Evolutionary conservation across 495 filamentous ascomycete genomes (phyloP).

Genomic region (Pyrenula aspistea): DNA sequence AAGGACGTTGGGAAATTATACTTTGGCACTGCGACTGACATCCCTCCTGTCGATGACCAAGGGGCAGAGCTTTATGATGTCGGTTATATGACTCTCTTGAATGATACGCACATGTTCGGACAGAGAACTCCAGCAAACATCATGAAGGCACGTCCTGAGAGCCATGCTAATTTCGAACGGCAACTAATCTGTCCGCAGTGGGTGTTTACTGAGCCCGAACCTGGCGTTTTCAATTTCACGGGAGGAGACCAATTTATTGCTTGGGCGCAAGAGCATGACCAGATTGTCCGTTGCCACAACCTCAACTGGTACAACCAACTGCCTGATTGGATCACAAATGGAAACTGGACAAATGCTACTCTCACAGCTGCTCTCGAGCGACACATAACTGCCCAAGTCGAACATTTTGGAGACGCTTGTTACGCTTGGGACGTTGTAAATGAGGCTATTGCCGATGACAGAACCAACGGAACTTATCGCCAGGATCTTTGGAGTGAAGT

Average conservation of each 20-base stretch:
- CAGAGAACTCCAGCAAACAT: conserved; percentile 41
- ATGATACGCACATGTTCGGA: conserved; percentile 30
- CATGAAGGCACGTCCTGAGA: conserved; percentile 22
- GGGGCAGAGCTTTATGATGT: conserved; percentile 9
- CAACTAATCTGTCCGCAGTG: conserved; percentile 10
- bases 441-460: conserved; percentile 36
- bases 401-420: conserved; percentile 29
- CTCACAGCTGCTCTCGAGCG: conserved; percentile 30
- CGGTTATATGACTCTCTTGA: conserved; percentile 12
- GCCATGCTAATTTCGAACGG: neutral
- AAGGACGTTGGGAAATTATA: conserved; percentile 6
- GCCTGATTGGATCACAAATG: conserved; percentile 31
- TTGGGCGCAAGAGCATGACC: conserved; percentile 27
- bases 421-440: conserved; percentile 42
- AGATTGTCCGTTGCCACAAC: conserved; percentile 43
- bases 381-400: conserved; percentile 31
- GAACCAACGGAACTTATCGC: conserved; percentile 14
- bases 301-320: conserved; percentile 46
- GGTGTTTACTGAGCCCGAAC: conserved; percentile 28
- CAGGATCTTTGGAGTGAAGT: neutral
- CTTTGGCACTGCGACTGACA: conserved; percentile 15
- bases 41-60: conserved; percentile 5
- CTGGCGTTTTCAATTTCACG: conserved; percentile 32
- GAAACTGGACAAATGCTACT: conserved; percentile 31
- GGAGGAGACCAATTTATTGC: conserved; percentile 32